Conservation (phyloP, 1,139 yeast genomes). For the Lodderomyces metapsilosis region DNA sequence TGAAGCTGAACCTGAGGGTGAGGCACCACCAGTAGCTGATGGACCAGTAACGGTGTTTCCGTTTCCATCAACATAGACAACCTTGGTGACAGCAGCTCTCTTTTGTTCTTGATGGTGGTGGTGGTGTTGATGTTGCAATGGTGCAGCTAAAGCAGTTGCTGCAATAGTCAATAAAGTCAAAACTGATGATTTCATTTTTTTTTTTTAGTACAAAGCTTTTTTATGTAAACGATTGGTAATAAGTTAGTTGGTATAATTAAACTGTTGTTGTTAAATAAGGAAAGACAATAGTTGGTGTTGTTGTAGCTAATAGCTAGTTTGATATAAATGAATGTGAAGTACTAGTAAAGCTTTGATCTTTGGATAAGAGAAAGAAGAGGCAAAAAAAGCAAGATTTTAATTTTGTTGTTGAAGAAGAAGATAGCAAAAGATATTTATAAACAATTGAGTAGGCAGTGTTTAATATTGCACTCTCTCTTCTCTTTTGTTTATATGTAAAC, state of each 20-base stretch:
- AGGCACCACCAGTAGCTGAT: slow-evolving; percentile 11
- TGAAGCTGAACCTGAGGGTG: slow-evolving; percentile 11
- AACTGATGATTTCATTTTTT: slow-evolving; percentile 20
- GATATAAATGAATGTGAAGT: slow-evolving; percentile 6
- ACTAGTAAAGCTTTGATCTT: slow-evolving; percentile 1
- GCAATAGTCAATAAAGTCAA: slow-evolving; percentile 21
- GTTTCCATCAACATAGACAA: slow-evolving; percentile 72
- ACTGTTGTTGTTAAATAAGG: slow-evolving; percentile 13
- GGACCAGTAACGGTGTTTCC: slow-evolving; percentile 47
- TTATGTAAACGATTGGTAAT: slow-evolving; percentile 3
- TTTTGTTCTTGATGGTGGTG: slow-evolving; percentile 46
- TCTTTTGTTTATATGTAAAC: too few relatives aligned
- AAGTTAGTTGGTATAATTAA: slow-evolving; percentile 6
- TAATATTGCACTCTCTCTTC: too few relatives aligned
- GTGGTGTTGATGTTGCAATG: slow-evolving; percentile 33
- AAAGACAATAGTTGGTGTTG: slow-evolving; percentile 27
- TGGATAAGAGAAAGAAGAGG: background rate
- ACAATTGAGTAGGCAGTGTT: background rate
- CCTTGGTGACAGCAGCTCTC: slow-evolving; percentile 78
- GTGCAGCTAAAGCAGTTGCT: slow-evolving; percentile 30
- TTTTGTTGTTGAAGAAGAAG: background rate
- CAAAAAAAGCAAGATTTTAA: background rate
- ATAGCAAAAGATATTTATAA: slow-evolving; percentile 1
- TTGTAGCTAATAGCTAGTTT: too few relatives aligned
- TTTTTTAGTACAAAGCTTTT: slow-evolving; percentile 4